Conservation (phyloP, 2,329 filamentous ascomycete genomes). For the Polytolypa hystricis region DNA sequence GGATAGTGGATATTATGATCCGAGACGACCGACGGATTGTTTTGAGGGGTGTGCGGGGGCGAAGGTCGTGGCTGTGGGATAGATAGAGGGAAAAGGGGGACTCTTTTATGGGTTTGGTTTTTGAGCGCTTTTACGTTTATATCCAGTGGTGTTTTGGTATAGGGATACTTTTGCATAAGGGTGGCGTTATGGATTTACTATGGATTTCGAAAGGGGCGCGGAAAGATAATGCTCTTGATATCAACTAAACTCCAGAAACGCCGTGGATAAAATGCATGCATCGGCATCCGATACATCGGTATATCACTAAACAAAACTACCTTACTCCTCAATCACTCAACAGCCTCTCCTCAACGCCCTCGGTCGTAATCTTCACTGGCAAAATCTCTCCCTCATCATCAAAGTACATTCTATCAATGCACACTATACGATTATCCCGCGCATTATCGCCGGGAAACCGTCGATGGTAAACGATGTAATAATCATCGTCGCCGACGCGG, state of each 20-base stretch:
- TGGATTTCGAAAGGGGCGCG: too few species aligned
- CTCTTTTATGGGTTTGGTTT: too few species aligned
- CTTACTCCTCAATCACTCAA: conserved; percentile 4
- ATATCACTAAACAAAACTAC: too few species aligned
- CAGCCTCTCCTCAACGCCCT: conserved; percentile 17
- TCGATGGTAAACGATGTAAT: conserved; percentile 39
- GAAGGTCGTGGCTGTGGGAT: conserved; percentile 9
- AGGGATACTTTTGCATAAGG: too few species aligned
- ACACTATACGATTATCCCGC: conserved; percentile 37
- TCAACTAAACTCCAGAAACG: too few species aligned
- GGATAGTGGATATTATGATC: conserved; percentile 40
- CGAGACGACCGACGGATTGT: conserved; percentile 41
- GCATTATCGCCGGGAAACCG: conserved; percentile 34
- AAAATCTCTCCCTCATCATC: conserved; percentile 33
- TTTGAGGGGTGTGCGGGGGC: conserved; percentile 25
- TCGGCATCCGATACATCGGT: too few species aligned
- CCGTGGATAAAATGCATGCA: too few species aligned
- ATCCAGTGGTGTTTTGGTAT: too few species aligned
- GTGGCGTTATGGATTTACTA: too few species aligned
- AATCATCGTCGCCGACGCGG: conserved; percentile 28
- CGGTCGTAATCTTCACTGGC: conserved; percentile 30
- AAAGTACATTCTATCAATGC: conserved; percentile 41
- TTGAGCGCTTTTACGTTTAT: too few species aligned
- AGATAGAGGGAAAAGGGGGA: too few species aligned
- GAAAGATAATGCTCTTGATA: too few species aligned